Conservation (phyloP, 2,329 filamentous ascomycete genomes). For the Penicillium griseofulvum region DNA sequence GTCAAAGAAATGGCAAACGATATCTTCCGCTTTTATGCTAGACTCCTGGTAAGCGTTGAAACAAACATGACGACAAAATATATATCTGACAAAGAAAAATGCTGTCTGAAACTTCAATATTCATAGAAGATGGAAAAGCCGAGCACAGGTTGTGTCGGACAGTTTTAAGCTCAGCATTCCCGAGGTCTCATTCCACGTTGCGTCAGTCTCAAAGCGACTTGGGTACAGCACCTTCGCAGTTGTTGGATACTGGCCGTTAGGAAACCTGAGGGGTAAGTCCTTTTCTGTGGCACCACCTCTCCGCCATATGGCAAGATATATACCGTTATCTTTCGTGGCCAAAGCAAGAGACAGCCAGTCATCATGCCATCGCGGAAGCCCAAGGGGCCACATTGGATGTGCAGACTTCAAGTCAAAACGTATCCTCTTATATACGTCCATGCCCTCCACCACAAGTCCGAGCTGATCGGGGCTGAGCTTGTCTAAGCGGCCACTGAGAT, state of each 20-base stretch:
- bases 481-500: not conserved
- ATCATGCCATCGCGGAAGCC: not conserved
- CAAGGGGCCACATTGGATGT: not conserved
- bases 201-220: not conserved
- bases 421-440: not conserved
- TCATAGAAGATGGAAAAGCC: not conserved
- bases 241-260: not conserved
- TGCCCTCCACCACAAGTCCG: not conserved
- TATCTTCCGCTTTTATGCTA: no score
- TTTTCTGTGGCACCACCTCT: not conserved
- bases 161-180: no score
- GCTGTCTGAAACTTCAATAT: not conserved
- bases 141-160: not conserved
- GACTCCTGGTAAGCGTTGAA: no score
- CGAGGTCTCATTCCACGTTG: not conserved
- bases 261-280: not conserved
- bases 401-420: not conserved
- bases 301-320: not conserved
- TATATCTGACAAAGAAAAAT: no score
- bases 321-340: not conserved
- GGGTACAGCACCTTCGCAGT: not conserved
- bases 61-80: no score
- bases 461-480: not conserved
- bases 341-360: not conserved
- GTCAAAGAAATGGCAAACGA: no score